Percentiles rank a stretch among this genome's conserved stretches.
Conservation (phyloP, 2,329 filamentous ascomycete species). For the Venturia asperata region DNA sequence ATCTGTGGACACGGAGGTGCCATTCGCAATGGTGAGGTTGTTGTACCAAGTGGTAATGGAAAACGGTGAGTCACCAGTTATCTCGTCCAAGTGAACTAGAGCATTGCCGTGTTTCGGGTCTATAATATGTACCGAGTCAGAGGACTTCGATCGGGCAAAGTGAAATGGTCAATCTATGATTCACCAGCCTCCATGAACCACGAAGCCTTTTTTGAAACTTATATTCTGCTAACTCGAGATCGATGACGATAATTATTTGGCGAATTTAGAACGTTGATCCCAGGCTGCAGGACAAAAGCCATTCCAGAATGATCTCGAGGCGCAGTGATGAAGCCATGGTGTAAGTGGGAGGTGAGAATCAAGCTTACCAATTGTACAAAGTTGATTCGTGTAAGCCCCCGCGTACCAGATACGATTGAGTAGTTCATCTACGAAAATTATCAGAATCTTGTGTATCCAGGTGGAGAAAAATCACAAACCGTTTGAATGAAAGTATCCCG, state of each 20-base stretch:
- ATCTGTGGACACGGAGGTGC: constrained; percentile 38
- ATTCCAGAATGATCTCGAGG: too few species aligned
- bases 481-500: constrained; percentile 38
- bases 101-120: constrained; percentile 32
- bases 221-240: too few species aligned
- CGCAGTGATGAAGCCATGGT: too few species aligned
- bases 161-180: too few species aligned
- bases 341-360: background rate
- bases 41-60: constrained; percentile 35
- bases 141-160: background rate
- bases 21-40: constrained; percentile 37
- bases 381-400: constrained; percentile 34
- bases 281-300: too few species aligned
- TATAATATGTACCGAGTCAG: background rate
- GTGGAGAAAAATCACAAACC: constrained; percentile 23
- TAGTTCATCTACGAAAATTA: constrained; percentile 31
- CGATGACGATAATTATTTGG: too few species aligned
- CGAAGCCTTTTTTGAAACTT: too few species aligned
- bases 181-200: too few species aligned
- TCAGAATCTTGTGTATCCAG: background rate
- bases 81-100: constrained; percentile 29
- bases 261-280: too few species aligned
- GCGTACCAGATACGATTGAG: constrained; percentile 42
- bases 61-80: constrained; percentile 27
- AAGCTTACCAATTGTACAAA: constrained; percentile 30